phyloP scores from a whole-genome alignment of 768 basidiomycete species.

The Kwoniella heveanensis region DNA sequence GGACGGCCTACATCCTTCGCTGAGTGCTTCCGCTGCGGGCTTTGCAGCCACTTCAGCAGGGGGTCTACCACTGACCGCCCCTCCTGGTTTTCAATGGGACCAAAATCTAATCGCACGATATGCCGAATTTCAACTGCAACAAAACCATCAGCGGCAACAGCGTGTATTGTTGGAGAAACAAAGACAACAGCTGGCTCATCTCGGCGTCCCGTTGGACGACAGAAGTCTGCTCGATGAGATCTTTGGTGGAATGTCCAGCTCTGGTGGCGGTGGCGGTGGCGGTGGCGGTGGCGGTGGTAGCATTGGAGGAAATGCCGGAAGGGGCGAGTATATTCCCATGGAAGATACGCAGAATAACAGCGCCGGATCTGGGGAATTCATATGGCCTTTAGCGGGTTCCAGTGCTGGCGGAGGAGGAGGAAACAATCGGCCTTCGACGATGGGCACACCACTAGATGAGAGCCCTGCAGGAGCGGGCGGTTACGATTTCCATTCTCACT shows the following conservation, averaged over 20 bases:
- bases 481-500: not conserved
- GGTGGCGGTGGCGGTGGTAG: not conserved
- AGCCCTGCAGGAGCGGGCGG: not conserved
- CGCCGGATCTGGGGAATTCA: slow-evolving; percentile 2
- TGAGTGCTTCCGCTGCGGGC: not conserved
- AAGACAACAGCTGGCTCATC: slow-evolving; percentile 40
- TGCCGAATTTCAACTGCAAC: slow-evolving; percentile 50
- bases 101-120: slow-evolving; percentile 38
- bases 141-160: slow-evolving; percentile 51
- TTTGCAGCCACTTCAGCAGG: not conserved
- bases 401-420: not conserved
- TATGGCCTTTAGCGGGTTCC: slow-evolving; percentile 2
- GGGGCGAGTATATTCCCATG: not conserved
- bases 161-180: slow-evolving; percentile 41
- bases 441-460: not conserved
- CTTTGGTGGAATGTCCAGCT: slow-evolving; percentile 30
- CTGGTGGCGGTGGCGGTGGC: not conserved
- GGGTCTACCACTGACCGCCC: not conserved
- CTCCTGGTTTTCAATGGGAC: slow-evolving; percentile 19
- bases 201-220: slow-evolving; percentile 47
- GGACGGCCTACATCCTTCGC: not conserved
- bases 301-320: not conserved
- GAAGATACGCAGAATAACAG: not conserved
- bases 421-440: not conserved
- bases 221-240: slow-evolving; percentile 43